Evolutionary conservation across 495 filamentous ascomycete species (phyloP).

Genomic region (Ascodesmis nigricans): DNA sequence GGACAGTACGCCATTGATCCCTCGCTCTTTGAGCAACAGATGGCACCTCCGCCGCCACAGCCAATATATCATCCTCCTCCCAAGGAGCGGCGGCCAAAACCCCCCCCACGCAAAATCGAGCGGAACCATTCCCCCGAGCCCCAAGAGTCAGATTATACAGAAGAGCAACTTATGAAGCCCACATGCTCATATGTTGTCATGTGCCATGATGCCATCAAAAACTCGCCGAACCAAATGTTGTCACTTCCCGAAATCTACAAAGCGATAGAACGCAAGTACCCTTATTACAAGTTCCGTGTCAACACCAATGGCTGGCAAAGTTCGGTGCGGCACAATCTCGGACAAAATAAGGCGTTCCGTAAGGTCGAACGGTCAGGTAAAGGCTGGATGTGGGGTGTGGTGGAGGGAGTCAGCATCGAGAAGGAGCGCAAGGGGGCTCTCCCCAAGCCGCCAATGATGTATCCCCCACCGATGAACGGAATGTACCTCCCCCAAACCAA

Average conservation of each 20-base stretch:
- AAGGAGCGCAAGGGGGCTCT: slow-evolving; percentile 36
- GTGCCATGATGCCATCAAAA: slow-evolving; percentile 70
- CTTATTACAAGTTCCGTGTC: slow-evolving; percentile 66
- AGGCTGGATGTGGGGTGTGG: slow-evolving; percentile 47
- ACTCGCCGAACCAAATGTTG: slow-evolving; percentile 44
- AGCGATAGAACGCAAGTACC: slow-evolving; percentile 66
- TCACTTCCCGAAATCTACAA: slow-evolving; percentile 88
- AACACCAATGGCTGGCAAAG: slow-evolving; percentile 85
- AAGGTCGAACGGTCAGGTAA: slow-evolving; percentile 59
- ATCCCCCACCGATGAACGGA: background rate
- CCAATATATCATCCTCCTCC: slow-evolving; percentile 16
- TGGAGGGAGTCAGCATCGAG: slow-evolving; percentile 40
- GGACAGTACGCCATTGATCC: slow-evolving; percentile 2
- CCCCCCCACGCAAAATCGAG: slow-evolving; percentile 30
- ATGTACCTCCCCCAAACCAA: too few relatives aligned
- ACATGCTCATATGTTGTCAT: slow-evolving; percentile 70
- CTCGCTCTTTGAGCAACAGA: background rate
- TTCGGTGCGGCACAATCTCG: slow-evolving; percentile 86
- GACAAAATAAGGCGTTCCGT: slow-evolving; percentile 66
- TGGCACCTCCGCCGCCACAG: background rate
- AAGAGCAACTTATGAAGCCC: slow-evolving; percentile 70
- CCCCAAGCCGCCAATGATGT: background rate
- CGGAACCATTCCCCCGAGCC: slow-evolving; percentile 50
- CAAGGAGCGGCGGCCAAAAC: slow-evolving; percentile 31
- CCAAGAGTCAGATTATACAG: slow-evolving; percentile 52